A percentile compares a stretch with the other conserved stretches of the same genome.
Conservation (phyloP, 805 yeast genomes). For the Hemisphaericaspora nanyangensis region DNA sequence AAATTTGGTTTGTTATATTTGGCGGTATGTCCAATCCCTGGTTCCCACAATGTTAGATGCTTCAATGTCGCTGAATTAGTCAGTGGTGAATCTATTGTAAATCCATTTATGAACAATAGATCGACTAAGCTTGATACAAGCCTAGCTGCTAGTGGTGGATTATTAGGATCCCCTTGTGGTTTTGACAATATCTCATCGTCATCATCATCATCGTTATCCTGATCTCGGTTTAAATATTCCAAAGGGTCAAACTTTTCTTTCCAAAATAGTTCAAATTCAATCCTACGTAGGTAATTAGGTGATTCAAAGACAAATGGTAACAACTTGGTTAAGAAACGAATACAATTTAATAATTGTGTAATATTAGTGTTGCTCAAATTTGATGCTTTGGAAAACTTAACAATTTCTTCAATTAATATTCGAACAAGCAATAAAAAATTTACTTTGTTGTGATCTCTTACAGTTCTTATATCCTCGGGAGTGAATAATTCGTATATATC, state of each 20-base stretch:
- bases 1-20: constrained; percentile 22
- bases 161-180: background rate
- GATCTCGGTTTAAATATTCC: background rate
- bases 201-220: background rate
- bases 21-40: constrained; percentile 61
- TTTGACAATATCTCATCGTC: background rate
- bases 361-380: constrained; percentile 17
- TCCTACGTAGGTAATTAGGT: constrained; percentile 17
- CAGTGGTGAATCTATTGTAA: constrained; percentile 38
- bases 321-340: constrained; percentile 60
- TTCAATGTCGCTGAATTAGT: background rate
- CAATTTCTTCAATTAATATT: constrained; percentile 18
- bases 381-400: constrained; percentile 15
- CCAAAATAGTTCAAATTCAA: constrained; percentile 29
- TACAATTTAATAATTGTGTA: constrained; percentile 51
- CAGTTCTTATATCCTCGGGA: constrained; percentile 51
- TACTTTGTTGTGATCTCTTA: constrained; percentile 53
- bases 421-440: constrained; percentile 56
- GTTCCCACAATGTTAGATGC: constrained; percentile 59
- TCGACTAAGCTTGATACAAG: constrained; percentile 26
- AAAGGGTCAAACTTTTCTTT: constrained; percentile 8
- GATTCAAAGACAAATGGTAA: constrained; percentile 68
- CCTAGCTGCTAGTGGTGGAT: constrained; percentile 7
- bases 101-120: constrained; percentile 54
- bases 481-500: constrained; percentile 60